These are phyloP conservation scores for Haberlea rhodopensis DNA, from an alignment of 257 asterid genomes.

Conservation along the genomic window DNA sequence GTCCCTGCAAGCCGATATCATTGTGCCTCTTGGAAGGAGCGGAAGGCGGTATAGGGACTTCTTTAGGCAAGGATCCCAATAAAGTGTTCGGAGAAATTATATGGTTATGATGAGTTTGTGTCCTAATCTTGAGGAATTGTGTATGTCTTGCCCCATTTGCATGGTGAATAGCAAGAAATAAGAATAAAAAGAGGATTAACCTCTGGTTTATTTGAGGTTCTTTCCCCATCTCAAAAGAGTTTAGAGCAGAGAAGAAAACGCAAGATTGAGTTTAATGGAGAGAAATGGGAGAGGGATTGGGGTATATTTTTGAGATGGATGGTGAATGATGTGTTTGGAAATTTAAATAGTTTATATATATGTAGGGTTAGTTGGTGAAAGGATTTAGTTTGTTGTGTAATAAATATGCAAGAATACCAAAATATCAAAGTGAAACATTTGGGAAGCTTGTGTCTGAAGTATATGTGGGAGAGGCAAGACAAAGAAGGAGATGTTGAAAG, in stretches of 20 bases:
- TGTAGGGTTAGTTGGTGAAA: conserved; percentile 24
- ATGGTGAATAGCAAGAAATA: conserved; percentile 22
- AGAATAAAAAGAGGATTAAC: conserved; percentile 29
- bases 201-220: conserved; percentile 21
- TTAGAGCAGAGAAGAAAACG: background rate
- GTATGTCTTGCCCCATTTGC: conserved; percentile 48
- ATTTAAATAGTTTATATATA: conserved; percentile 31
- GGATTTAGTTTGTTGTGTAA: conserved; percentile 9
- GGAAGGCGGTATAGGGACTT: conserved; percentile 74
- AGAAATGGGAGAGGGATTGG: background rate
- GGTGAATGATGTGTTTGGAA: conserved; percentile 13
- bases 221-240: conserved; percentile 30
- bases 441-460: conserved; percentile 64
- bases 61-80: conserved; percentile 60
- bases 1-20: conserved; percentile 39
- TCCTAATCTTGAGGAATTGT: conserved; percentile 41
- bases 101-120: conserved; percentile 13
- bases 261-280: background rate
- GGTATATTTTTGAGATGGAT: too few species aligned
- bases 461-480: conserved; percentile 26
- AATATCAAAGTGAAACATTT: conserved; percentile 17
- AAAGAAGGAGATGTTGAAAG: conserved; percentile 27
- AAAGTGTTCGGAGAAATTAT: conserved; percentile 23
- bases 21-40: conserved; percentile 69
- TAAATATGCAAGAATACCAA: conserved; percentile 15